Evolutionary conservation across 805 yeast species (phyloP).

Genomic region (Pichia sporocuriosa): DNA sequence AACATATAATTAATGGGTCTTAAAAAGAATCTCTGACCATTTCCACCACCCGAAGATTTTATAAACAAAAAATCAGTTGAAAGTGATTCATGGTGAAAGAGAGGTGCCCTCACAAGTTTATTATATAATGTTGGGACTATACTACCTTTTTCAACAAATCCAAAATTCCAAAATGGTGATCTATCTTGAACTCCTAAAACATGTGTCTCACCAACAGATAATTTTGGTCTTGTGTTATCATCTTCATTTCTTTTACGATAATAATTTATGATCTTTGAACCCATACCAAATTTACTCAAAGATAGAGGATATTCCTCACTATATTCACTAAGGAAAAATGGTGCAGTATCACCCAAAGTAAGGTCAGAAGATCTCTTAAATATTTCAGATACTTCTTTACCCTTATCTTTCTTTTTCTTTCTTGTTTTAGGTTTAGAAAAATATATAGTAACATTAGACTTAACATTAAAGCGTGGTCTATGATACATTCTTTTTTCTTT

Average conservation of each 20-base stretch:
- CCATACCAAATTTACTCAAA: slow-evolving; percentile 90
- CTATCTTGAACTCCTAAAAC: slow-evolving; percentile 94
- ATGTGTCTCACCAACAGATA: slow-evolving; percentile 88
- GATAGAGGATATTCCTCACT: slow-evolving; percentile 83
- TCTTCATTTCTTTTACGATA: slow-evolving; percentile 78
- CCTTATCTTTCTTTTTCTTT: slow-evolving; percentile 85
- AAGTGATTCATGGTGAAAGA: slow-evolving; percentile 75
- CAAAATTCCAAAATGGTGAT: slow-evolving; percentile 98
- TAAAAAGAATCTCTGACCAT: slow-evolving; percentile 55
- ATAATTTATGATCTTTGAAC: slow-evolving; percentile 85
- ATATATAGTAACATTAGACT: slow-evolving; percentile 71
- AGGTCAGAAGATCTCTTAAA: slow-evolving; percentile 67
- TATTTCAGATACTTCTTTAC: slow-evolving; percentile 69
- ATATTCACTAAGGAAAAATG: slow-evolving; percentile 75
- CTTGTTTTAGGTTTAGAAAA: slow-evolving; percentile 71
- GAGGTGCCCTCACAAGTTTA: slow-evolving; percentile 86
- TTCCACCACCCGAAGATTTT: slow-evolving; percentile 76
- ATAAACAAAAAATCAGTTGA: slow-evolving; percentile 77
- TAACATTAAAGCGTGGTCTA: slow-evolving; percentile 63
- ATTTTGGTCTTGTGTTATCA: slow-evolving; percentile 80
- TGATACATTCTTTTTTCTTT: slow-evolving; percentile 73
- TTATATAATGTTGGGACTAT: slow-evolving; percentile 91
- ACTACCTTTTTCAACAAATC: slow-evolving; percentile 91
- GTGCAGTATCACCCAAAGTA: slow-evolving; percentile 77
- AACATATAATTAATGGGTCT: slow-evolving; percentile 66